These are phyloP conservation scores for Sporothrix phasma DNA, from an alignment of 2,329 filamentous ascomycete genomes.

Conservation along the genomic window DNA sequence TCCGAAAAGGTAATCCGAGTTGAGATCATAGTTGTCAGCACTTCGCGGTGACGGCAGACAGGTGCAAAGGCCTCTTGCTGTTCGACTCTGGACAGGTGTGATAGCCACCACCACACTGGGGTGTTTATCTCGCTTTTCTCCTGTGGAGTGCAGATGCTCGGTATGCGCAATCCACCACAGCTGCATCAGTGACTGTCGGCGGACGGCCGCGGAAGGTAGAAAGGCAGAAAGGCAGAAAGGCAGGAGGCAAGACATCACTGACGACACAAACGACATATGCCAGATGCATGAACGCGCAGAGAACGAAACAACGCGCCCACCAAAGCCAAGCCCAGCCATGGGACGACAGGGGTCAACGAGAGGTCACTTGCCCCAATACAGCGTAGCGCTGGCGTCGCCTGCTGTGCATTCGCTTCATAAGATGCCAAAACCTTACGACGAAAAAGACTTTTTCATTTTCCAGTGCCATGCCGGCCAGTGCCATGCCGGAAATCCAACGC, in stretches of 20 bases:
- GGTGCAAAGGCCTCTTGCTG: no score
- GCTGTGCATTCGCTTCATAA: not conserved
- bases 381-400: slow-evolving; percentile 3
- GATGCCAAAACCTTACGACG: not conserved
- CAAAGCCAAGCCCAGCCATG: slow-evolving; percentile 6
- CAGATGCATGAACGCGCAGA: not conserved
- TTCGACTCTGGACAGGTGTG: not conserved
- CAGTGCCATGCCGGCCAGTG: not conserved
- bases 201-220: not conserved
- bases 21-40: no score
- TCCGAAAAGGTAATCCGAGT: no score
- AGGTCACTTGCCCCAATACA: not conserved
- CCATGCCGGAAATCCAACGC: not conserved
- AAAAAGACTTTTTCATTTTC: not conserved
- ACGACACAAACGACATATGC: not conserved
- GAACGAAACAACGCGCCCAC: not conserved
- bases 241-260: not conserved
- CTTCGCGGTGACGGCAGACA: no score
- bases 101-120: no score
- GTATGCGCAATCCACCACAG: not conserved
- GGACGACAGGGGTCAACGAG: not conserved
- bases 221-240: slow-evolving; percentile 8
- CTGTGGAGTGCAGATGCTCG: not conserved
- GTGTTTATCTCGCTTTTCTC: not conserved
- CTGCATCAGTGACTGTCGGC: not conserved